A percentile compares a stretch with the other conserved stretches of the same genome.
Evolutionary conservation across 1,284 basidiomycete genomes (phyloP).

Genomic region (Trichosporon sp.): DNA sequence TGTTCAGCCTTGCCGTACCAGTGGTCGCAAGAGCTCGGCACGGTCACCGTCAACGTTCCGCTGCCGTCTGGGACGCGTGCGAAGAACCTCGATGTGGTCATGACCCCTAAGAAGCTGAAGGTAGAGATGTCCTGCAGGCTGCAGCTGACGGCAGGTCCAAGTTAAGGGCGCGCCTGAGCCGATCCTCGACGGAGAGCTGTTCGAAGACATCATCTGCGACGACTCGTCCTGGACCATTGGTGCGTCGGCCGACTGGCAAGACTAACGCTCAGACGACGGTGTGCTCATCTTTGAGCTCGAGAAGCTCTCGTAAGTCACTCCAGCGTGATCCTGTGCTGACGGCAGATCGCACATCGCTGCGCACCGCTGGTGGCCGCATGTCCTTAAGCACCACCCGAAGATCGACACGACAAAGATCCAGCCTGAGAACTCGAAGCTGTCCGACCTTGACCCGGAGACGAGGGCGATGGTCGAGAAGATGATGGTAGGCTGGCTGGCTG

Average conservation of each 20-base stretch:
- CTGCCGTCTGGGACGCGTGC: constrained; percentile 82
- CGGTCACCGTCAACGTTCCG: constrained; percentile 76
- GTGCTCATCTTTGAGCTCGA: constrained; percentile 48
- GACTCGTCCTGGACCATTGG: constrained; percentile 97
- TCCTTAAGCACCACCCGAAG: constrained; percentile 90
- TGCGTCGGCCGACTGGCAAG: constrained; percentile 49
- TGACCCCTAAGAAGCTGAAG: constrained; percentile 75
- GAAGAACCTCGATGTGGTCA: constrained; percentile 67
- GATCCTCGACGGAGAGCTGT: constrained; percentile 85
- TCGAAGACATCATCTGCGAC: constrained; percentile 88
- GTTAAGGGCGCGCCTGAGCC: constrained; percentile 73
- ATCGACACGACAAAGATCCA: constrained; percentile 96
- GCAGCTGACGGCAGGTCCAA: constrained; percentile 55
- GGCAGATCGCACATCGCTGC: constrained; percentile 36
- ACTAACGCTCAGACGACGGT: constrained; percentile 32
- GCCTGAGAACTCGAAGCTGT: constrained; percentile 90
- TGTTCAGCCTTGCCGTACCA: constrained; percentile 74
- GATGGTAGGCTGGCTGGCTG: constrained; percentile 65
- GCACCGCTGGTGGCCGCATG: constrained; percentile 93
- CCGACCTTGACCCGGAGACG: constrained; percentile 74
- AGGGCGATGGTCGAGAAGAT: constrained; percentile 99
- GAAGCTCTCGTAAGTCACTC: constrained; percentile 39
- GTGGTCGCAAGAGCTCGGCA: constrained; percentile 87
- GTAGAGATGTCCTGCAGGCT: constrained; percentile 18
- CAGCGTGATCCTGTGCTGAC: background rate